phyloP scores from a whole-genome alignment of 1,139 yeast species.

The Geotrichum restrictum region DNA sequence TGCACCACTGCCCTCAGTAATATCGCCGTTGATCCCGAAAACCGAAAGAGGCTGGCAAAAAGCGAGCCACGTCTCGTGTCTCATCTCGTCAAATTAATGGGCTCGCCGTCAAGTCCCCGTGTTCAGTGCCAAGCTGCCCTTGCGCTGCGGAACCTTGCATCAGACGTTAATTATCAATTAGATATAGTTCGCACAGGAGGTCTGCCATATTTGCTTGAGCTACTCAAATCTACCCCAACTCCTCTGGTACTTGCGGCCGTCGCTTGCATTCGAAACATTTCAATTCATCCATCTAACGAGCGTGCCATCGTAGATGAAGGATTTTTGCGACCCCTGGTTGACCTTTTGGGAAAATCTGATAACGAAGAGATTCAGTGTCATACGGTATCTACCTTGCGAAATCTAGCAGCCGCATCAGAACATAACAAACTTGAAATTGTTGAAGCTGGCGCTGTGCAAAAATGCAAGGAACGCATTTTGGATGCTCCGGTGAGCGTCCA shows the following conservation, averaged over 20 bases:
- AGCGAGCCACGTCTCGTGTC: constrained; percentile 92
- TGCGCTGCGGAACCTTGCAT: constrained; percentile 90
- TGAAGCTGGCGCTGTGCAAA: constrained; percentile 93
- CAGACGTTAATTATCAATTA: constrained; percentile 85
- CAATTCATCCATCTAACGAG: constrained; percentile 94
- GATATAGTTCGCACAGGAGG: constrained; percentile 90
- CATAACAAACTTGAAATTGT: constrained; percentile 86
- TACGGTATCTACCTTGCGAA: constrained; percentile 91
- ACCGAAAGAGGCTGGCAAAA: constrained; percentile 80
- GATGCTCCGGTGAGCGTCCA: constrained; percentile 84
- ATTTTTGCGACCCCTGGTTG: constrained; percentile 83
- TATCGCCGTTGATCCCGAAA: constrained; percentile 92
- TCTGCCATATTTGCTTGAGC: constrained; percentile 80
- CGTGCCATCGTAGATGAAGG: constrained; percentile 95
- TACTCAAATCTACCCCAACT: constrained; percentile 84
- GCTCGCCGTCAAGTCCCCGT: constrained; percentile 76
- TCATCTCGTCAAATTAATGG: constrained; percentile 87
- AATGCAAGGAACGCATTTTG: constrained; percentile 83
- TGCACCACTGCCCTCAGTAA: constrained; percentile 96
- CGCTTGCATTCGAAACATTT: constrained; percentile 94
- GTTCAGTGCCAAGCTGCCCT: constrained; percentile 98
- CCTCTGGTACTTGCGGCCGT: constrained; percentile 94
- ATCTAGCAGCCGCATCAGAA: constrained; percentile 92
- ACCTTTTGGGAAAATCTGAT: constrained; percentile 75
- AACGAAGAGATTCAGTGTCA: constrained; percentile 97